Conservation (phyloP, 805 yeast species). For the Suhomyces xylopsoci region DNA sequence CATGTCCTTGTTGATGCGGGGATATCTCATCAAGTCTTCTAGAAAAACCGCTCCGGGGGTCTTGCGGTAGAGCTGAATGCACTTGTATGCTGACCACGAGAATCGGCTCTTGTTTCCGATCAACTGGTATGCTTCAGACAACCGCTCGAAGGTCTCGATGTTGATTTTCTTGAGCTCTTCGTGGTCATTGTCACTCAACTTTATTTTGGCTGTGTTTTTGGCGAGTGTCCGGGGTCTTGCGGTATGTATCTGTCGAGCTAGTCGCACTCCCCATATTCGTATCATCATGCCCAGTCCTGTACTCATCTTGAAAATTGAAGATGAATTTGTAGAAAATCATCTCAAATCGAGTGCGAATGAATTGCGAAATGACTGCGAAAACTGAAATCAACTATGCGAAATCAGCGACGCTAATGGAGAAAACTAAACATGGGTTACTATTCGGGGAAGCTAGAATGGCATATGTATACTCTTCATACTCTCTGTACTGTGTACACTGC, state of each 20-base stretch:
- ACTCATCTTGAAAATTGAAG: not conserved
- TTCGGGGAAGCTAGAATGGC: too few relatives aligned
- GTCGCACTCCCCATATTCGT: not conserved
- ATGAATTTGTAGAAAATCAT: not conserved
- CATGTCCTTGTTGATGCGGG: constrained; percentile 16
- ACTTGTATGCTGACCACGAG: constrained; percentile 12
- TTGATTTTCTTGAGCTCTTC: not conserved
- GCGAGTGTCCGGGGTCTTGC: not conserved
- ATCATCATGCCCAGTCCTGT: not conserved
- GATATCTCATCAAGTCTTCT: constrained; percentile 19
- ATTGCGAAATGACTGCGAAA: not conserved
- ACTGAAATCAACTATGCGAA: too few relatives aligned
- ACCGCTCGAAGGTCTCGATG: constrained; percentile 5
- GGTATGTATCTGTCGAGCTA: not conserved
- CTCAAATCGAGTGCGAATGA: not conserved
- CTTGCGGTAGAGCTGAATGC: constrained; percentile 13
- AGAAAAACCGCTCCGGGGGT: constrained; percentile 10
- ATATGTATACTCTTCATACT: not conserved
- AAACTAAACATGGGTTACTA: not conserved
- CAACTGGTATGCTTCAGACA: constrained; percentile 14
- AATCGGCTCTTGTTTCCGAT: constrained; percentile 7
- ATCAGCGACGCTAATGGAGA: not conserved
- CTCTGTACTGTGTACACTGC: not conserved
- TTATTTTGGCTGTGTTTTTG: not conserved
- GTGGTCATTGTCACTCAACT: not conserved